These are phyloP conservation scores for Biscutella auriculata DNA, from an alignment of 441 rosid genomes.

Conservation along the genomic window DNA sequence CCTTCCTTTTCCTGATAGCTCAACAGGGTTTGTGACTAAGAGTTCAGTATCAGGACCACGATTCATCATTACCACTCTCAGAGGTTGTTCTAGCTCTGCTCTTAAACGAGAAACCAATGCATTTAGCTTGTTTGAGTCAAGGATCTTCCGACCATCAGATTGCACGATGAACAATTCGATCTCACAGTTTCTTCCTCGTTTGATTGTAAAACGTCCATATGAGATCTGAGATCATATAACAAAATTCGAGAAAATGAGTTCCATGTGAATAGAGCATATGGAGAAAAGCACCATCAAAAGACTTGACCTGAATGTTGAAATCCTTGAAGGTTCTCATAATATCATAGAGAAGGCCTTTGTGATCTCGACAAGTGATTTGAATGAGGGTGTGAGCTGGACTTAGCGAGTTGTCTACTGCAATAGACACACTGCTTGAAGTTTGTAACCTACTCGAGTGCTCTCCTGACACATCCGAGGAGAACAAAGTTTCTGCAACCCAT, in stretches of 20 bases:
- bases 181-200: constrained; percentile 52
- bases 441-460: constrained; percentile 29
- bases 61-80: constrained; percentile 62
- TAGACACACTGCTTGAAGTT: constrained; percentile 36
- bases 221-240: constrained; percentile 48
- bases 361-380: constrained; percentile 74
- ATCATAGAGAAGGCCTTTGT: constrained; percentile 82
- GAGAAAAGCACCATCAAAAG: background rate
- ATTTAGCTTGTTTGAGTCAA: constrained; percentile 66
- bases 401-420: constrained; percentile 59
- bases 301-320: constrained; percentile 66
- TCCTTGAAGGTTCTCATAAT: constrained; percentile 86
- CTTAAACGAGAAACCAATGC: constrained; percentile 45
- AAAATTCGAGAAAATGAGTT: background rate
- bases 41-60: constrained; percentile 87
- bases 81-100: constrained; percentile 60
- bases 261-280: background rate
- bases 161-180: constrained; percentile 76
- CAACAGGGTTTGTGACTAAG: constrained; percentile 81
- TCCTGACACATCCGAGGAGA: constrained; percentile 27
- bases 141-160: constrained; percentile 71
- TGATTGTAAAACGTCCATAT: constrained; percentile 63
- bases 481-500: constrained; percentile 53
- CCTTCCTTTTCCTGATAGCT: constrained; percentile 82
- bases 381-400: constrained; percentile 80